Evolutionary conservation across 345 rosid species (phyloP), one percentile per base, ranked within the genome.

Genomic region (Aegle marmelos): DNA sequence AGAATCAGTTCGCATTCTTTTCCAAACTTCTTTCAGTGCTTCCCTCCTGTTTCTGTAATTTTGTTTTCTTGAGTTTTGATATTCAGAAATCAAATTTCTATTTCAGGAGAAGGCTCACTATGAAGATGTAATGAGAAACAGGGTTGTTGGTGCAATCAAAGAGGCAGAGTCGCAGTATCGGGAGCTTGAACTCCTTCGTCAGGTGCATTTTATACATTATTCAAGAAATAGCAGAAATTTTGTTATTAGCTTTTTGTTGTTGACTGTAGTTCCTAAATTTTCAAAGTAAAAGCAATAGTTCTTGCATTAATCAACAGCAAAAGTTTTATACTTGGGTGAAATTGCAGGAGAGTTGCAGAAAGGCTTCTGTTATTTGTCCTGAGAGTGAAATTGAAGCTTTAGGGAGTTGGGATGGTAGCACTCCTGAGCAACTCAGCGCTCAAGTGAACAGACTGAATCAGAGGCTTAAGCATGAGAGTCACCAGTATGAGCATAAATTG

Each of bases 301-400:
- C 19, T 45, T 39, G 64, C 36, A 11, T 68, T 34, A 68, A 62
- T 30, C 31, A 28, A 56, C 64, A 62, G 37, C 53, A 45, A 19
- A 63, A 73, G 36, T 16, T 69, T 28, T 70, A 10, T 45, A 9
- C 73, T 62, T 75, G 82, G 82, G 66, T 72, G 69, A 37, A 80
- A 73, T 65, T 85, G 78, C 87, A 96, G 99, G 97, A 94, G 78
- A 89, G 83, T 78, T 85, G 81, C 74, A 81, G 80, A 82, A 96
- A 93, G 90, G 99, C 99, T 81, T 96, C 99, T 76, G 89, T 92
- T 79, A 94, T 96, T 79, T 94, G 97, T 85, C 93, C 91, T 34
- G 99, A 90, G 88, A 86, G 84, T 87, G 99, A 94, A 79, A 85
- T 94, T 78, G 77, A 91, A 89, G 89, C 91, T 85, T 83, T 91